A percentile compares a stretch with the other conserved stretches of the same genome.
Conservation (phyloP, 768 basidiomycete species). For the Russula emetica region DNA sequence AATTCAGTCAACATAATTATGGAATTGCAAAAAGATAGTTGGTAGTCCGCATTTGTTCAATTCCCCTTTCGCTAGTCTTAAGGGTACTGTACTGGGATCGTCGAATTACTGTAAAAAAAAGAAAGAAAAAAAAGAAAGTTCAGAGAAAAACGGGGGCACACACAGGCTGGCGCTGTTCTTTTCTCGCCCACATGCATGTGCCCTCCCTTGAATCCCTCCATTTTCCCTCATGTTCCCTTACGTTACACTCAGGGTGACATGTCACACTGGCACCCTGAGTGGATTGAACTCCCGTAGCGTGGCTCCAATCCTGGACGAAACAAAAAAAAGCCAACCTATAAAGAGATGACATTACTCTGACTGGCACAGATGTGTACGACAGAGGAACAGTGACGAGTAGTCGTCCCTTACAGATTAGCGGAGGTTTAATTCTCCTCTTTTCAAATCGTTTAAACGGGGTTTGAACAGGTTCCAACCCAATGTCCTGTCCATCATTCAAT, state of each 20-base stretch:
- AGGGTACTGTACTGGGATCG: neutral
- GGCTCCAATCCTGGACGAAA: slow-evolving; percentile 12
- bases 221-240: slow-evolving; percentile 3
- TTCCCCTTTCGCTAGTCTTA: neutral
- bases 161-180: too few relatives aligned
- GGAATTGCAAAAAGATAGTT: slow-evolving; percentile 5
- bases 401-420: neutral
- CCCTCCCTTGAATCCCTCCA: too few relatives aligned
- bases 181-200: neutral
- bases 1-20: slow-evolving; percentile 13
- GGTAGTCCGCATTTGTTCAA: slow-evolving; percentile 9
- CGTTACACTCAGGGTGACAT: slow-evolving; percentile 2
- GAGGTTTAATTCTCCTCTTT: neutral
- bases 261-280: too few relatives aligned
- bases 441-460: too few relatives aligned
- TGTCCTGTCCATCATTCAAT: too few relatives aligned
- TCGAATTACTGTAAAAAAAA: neutral
- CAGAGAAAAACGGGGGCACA: neutral
- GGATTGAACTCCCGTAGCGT: neutral
- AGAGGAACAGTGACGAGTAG: neutral
- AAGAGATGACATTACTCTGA: neutral
- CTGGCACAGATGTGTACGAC: neutral
- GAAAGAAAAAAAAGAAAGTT: slow-evolving; percentile 18
- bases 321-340: neutral
- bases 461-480: too few relatives aligned